Percentiles rank a stretch among this genome's conserved stretches.
Conservation (phyloP, 1,284 basidiomycete species). For the Jaminaea rosea region DNA sequence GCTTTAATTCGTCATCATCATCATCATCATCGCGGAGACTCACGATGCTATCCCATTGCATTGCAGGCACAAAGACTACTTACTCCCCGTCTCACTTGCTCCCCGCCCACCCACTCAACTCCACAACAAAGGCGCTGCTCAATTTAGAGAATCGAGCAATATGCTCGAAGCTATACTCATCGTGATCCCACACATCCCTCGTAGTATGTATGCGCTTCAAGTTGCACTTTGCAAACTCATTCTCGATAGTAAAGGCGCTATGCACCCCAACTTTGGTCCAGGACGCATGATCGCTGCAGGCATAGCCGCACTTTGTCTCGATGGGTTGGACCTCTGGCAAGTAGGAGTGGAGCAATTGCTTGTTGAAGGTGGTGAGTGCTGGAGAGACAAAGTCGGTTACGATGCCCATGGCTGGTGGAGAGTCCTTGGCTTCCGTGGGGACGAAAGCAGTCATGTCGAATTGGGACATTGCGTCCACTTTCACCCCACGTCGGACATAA, state of each 20-base stretch:
- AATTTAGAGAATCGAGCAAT: constrained; percentile 37
- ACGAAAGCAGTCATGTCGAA: constrained; percentile 65
- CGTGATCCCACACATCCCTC: constrained; percentile 14
- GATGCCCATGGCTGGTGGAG: constrained; percentile 83
- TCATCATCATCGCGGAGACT: too few relatives aligned
- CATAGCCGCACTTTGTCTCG: constrained; percentile 72
- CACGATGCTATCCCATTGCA: too few relatives aligned
- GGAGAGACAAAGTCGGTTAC: constrained; percentile 78
- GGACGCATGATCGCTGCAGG: constrained; percentile 65
- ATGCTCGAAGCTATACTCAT: constrained; percentile 38
- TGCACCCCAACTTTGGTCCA: constrained; percentile 48
- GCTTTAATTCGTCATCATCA: too few relatives aligned
- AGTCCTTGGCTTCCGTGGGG: constrained; percentile 70
- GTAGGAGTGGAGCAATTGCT: constrained; percentile 62
- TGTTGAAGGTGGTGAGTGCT: constrained; percentile 65
- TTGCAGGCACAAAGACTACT: too few relatives aligned
- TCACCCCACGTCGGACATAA: constrained; percentile 59
- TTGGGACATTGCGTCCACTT: constrained; percentile 70
- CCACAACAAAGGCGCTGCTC: constrained; percentile 33
- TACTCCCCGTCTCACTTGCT: neutral
- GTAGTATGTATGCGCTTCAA: constrained; percentile 25
- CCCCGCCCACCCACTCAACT: constrained; percentile 31
- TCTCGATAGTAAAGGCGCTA: constrained; percentile 49
- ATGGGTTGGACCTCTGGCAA: constrained; percentile 46
- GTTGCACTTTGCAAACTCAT: constrained; percentile 34